A percentile compares a stretch with the other conserved stretches of the same genome.
Evolutionary conservation across 2,329 filamentous ascomycete species (phyloP).

Genomic region (Trichoderma sp.): DNA sequence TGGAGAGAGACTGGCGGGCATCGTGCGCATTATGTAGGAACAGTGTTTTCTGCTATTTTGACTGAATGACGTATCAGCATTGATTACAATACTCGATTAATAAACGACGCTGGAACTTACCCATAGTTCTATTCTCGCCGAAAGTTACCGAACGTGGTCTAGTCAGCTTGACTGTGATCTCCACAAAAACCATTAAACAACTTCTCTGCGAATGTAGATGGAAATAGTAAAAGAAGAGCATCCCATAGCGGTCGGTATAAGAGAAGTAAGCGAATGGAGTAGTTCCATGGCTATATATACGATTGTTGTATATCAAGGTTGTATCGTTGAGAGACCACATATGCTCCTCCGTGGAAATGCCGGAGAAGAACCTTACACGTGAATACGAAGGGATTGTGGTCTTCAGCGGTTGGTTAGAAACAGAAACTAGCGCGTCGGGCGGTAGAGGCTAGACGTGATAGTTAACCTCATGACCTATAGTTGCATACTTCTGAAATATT

Average conservation of each 20-base stretch:
- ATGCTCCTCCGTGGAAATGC: background rate
- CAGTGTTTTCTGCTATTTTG: background rate
- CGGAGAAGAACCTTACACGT: background rate
- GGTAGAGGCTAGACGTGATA: background rate
- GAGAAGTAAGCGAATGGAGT: too few relatives aligned
- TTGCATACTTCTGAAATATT: background rate
- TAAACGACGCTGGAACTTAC: background rate
- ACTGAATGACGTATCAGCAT: background rate
- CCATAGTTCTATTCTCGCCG: background rate
- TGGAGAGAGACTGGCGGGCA: background rate
- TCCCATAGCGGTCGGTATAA: background rate
- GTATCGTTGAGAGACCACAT: background rate
- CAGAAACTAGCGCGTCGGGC: background rate
- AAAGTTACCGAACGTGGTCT: background rate
- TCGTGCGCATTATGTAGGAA: background rate
- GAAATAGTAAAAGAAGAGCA: background rate
- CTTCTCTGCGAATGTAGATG: background rate
- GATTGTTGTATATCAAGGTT: background rate
- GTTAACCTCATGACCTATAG: background rate
- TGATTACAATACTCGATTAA: too few relatives aligned
- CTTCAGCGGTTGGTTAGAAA: background rate
- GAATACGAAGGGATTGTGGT: background rate
- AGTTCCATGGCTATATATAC: background rate
- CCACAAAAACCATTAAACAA: background rate
- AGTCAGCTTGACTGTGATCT: background rate